Evolutionary conservation across 768 basidiomycete genomes (phyloP).

Genomic region (Leccinellum albellum): DNA sequence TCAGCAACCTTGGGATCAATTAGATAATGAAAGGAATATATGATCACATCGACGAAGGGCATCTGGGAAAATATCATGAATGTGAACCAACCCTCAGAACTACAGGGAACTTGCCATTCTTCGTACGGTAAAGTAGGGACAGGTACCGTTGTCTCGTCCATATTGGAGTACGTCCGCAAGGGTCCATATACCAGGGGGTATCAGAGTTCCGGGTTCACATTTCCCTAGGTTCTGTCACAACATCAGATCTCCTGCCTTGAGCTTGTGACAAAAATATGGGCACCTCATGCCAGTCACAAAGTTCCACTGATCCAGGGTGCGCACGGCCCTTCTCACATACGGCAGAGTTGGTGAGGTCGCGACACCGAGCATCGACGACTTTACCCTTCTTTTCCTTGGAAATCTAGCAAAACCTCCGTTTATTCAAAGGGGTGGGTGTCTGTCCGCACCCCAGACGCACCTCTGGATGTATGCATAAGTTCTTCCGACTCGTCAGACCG

Average conservation of each 20-base stretch:
- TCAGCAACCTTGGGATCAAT: slow-evolving; percentile 99
- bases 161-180: slow-evolving; percentile 89
- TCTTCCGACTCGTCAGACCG: slow-evolving; percentile 93
- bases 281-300: slow-evolving; percentile 97
- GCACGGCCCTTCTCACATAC: slow-evolving; percentile 79
- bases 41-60: slow-evolving; percentile 92
- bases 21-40: slow-evolving; percentile 98
- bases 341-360: slow-evolving; percentile 87
- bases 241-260: neutral
- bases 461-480: slow-evolving; percentile 92
- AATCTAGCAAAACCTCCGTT: slow-evolving; percentile 47
- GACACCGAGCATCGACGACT: slow-evolving; percentile 93
- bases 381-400: slow-evolving; percentile 98
- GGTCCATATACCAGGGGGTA: slow-evolving; percentile 89
- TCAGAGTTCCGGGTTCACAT: slow-evolving; percentile 73
- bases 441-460: slow-evolving; percentile 39
- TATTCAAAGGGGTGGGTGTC: neutral
- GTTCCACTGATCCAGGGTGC: slow-evolving; percentile 84
- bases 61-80: slow-evolving; percentile 52
- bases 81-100: neutral
- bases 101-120: slow-evolving; percentile 69
- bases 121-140: slow-evolving; percentile 95
- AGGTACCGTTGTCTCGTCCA: slow-evolving; percentile 79
- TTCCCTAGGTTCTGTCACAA: slow-evolving; percentile 69
- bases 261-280: slow-evolving; percentile 12